Evolutionary conservation across 495 filamentous ascomycete genomes (phyloP).

Genomic region (Aspergillus wentii): DNA sequence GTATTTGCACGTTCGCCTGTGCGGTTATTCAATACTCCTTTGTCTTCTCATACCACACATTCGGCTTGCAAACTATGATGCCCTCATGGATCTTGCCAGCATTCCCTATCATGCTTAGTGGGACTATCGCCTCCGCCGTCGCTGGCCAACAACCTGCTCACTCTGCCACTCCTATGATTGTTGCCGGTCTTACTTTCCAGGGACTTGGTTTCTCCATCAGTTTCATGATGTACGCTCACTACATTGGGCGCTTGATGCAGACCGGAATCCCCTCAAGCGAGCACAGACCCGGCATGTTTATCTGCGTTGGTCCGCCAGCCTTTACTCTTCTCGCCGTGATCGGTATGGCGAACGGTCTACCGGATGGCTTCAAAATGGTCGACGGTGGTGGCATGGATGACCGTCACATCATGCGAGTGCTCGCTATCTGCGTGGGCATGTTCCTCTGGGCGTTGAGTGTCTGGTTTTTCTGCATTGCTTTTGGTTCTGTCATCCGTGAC

Average conservation of each 20-base stretch:
- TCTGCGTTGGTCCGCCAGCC: conserved; percentile 61
- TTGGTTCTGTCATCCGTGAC: conserved; percentile 48
- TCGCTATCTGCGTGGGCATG: conserved; percentile 47
- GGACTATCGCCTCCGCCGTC: conserved; percentile 43
- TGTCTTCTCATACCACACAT: conserved; percentile 31
- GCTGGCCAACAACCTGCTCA: conserved; percentile 31
- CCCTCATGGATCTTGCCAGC: conserved; percentile 45
- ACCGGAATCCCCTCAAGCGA: conserved; percentile 48
- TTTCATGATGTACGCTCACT: conserved; percentile 47
- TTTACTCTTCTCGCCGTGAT: conserved; percentile 67
- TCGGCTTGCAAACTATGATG: conserved; percentile 40
- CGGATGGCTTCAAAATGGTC: conserved; percentile 29
- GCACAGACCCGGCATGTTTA: conserved; percentile 62
- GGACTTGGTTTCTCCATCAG: conserved; percentile 40
- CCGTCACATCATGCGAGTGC: conserved; percentile 35
- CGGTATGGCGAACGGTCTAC: conserved; percentile 49
- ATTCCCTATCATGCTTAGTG: conserved; percentile 45
- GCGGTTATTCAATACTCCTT: conserved; percentile 41
- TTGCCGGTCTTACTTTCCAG: conserved; percentile 42
- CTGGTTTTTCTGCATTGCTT: conserved; percentile 66
- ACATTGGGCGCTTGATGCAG: conserved; percentile 55
- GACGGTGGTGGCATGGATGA: conserved; percentile 25
- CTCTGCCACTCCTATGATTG: conserved; percentile 34
- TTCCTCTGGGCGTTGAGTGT: conserved; percentile 67
- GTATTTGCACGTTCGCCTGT: conserved; percentile 31